Conservation (phyloP, 176 grass and related monocot genomes). For the Thalia dealbata region DNA sequence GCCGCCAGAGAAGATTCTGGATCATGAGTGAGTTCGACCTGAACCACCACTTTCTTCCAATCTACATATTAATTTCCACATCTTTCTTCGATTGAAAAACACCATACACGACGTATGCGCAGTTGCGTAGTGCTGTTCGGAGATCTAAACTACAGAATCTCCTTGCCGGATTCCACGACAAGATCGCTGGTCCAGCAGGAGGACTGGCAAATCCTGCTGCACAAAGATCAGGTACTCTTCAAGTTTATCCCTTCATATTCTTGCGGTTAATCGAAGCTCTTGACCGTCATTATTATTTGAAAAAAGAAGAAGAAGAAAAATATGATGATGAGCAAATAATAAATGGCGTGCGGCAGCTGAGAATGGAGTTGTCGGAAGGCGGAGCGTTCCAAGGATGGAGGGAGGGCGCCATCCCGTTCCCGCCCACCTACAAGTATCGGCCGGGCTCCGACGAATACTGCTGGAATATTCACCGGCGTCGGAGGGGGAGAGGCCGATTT, state of each 20-base stretch:
- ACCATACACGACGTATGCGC: too few relatives aligned
- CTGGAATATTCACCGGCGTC: constrained; percentile 24
- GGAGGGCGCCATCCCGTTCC: constrained; percentile 74
- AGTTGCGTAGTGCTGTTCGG: constrained; percentile 79
- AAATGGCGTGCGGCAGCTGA: constrained; percentile 32
- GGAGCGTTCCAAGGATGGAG: constrained; percentile 57
- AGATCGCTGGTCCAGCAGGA: constrained; percentile 47
- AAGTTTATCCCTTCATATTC: too few relatives aligned
- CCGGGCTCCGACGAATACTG: constrained; percentile 72
- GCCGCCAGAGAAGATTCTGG: constrained; percentile 66
- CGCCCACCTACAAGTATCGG: constrained; percentile 87
- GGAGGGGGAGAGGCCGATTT: constrained; percentile 4
- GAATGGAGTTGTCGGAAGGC: constrained; percentile 41
- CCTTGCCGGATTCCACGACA: constrained; percentile 46
- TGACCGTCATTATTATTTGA: not conserved
- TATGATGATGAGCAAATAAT: too few relatives aligned
- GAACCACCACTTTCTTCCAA: too few relatives aligned
- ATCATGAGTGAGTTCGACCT: constrained; percentile 52
- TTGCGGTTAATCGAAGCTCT: not conserved
- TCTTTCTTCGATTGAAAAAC: too few relatives aligned
- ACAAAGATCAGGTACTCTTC: constrained; percentile 53
- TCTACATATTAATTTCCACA: too few relatives aligned
- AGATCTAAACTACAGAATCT: constrained; percentile 95
- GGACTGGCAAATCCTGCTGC: constrained; percentile 57
- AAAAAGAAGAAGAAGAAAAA: too few relatives aligned